phyloP scores from a whole-genome alignment of 2,329 filamentous ascomycete genomes.

The Beauveria rudraprayagi region DNA sequence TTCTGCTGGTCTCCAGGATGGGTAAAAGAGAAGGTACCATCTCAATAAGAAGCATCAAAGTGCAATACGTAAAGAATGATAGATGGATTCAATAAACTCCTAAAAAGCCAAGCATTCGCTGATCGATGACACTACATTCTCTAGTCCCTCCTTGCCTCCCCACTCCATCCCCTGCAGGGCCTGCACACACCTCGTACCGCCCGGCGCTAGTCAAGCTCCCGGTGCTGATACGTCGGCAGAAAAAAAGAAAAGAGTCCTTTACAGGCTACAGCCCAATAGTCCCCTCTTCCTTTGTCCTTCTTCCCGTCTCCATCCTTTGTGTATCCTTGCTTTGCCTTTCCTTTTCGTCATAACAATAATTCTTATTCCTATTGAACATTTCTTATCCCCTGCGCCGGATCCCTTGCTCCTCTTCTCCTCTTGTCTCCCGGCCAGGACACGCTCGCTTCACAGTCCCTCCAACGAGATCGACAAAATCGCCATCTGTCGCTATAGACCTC shows the following conservation, averaged over 20 bases:
- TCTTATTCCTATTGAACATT: constrained; percentile 13
- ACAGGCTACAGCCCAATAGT: not conserved
- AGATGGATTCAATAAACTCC: too few relatives aligned
- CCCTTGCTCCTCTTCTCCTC: constrained; percentile 8
- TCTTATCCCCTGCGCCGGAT: constrained; percentile 14
- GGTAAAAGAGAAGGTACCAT: too few relatives aligned
- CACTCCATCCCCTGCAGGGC: not conserved
- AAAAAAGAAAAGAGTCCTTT: not conserved
- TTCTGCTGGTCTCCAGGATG: too few relatives aligned
- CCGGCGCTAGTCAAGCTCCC: not conserved
- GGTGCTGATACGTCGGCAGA: not conserved
- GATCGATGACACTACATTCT: not conserved
- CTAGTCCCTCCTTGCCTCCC: not conserved
- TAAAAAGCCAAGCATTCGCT: not conserved
- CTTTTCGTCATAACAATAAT: constrained; percentile 4
- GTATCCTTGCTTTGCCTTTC: constrained; percentile 4
- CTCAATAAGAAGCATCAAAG: too few relatives aligned
- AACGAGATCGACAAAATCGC: not conserved
- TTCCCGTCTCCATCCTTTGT: not conserved
- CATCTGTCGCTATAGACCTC: not conserved
- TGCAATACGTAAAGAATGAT: too few relatives aligned
- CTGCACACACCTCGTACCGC: not conserved
- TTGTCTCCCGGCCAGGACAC: not conserved
- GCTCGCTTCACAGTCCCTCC: constrained; percentile 6
- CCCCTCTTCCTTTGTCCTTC: constrained; percentile 8